Conservation (phyloP, 169 alveolate genomes). For the Plasmodium vivax region DNA sequence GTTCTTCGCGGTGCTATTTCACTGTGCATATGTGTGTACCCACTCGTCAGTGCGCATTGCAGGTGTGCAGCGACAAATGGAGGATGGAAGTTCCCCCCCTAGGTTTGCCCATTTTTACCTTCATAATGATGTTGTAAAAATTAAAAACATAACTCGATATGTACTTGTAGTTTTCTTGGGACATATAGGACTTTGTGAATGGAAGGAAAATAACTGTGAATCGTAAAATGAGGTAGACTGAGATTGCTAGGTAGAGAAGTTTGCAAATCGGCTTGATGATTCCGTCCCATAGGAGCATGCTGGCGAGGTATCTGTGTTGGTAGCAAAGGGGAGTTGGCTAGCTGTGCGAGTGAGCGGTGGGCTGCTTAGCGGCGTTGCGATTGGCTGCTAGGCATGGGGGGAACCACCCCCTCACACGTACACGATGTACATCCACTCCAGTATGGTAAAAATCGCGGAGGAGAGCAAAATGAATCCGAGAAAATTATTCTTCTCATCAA, state of each 20-base stretch:
- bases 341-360: background rate
- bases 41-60: background rate
- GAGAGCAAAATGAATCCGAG: slow-evolving; percentile 55
- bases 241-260: slow-evolving; percentile 59
- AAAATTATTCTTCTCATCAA: slow-evolving; percentile 50
- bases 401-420: background rate
- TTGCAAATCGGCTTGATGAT: slow-evolving; percentile 53
- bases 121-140: slow-evolving; percentile 39
- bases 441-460: slow-evolving; percentile 71
- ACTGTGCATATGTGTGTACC: background rate
- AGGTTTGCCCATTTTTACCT: slow-evolving; percentile 10
- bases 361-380: background rate
- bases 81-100: background rate
- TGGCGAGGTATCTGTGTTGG: slow-evolving; percentile 25
- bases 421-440: slow-evolving; percentile 72
- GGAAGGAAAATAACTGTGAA: slow-evolving; percentile 54
- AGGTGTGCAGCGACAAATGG: background rate
- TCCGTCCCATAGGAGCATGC: slow-evolving; percentile 59
- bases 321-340: background rate
- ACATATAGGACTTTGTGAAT: slow-evolving; percentile 53
- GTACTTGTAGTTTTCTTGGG: slow-evolving; percentile 49
- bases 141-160: slow-evolving; percentile 21
- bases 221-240: slow-evolving; percentile 23
- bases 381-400: background rate
- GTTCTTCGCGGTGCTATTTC: background rate